These are phyloP conservation scores for Suhomyces sp. DNA, from an alignment of 805 yeast species.

Conservation along the genomic window DNA sequence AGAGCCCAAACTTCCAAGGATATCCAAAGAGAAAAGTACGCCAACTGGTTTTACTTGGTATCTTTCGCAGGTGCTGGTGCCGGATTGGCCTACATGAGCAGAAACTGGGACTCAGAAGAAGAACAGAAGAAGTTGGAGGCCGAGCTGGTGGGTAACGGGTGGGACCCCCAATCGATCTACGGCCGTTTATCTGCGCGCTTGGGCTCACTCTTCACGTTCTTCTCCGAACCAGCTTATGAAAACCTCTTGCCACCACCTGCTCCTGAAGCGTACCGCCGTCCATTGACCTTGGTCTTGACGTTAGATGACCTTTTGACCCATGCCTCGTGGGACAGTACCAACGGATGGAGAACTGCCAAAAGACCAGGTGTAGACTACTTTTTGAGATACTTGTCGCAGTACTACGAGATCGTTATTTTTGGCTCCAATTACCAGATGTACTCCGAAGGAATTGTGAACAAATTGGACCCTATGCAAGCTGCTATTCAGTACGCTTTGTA, in stretches of 20 bases:
- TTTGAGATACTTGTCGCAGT: conserved; percentile 88
- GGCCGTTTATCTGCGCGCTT: conserved; percentile 69
- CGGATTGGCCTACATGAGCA: conserved; percentile 63
- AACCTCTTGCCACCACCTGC: conserved; percentile 93
- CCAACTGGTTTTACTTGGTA: conserved; percentile 67
- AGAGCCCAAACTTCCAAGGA: conserved; percentile 64
- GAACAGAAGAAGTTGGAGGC: conserved; percentile 52
- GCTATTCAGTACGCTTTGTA: conserved; percentile 81
- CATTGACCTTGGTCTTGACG: conserved; percentile 82
- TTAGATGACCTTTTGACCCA: conserved; percentile 90
- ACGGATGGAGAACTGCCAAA: conserved; percentile 98
- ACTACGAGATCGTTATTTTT: conserved; percentile 92
- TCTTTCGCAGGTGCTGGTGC: conserved; percentile 51
- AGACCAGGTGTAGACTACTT: conserved; percentile 98
- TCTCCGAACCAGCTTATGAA: conserved; percentile 91
- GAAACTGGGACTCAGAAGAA: conserved; percentile 84
- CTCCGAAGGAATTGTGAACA: conserved; percentile 78
- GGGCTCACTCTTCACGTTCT: conserved; percentile 71
- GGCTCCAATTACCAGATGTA: conserved; percentile 82
- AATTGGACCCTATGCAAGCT: conserved; percentile 91
- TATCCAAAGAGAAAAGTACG: conserved; percentile 76
- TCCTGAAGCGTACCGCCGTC: conserved; percentile 86
- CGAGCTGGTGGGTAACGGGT: conserved; percentile 62
- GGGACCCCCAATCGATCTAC: conserved; percentile 61
- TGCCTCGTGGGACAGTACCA: conserved; percentile 84